Evolutionary conservation across 257 asterid species (phyloP).

Genomic region (Solanum piurae): DNA sequence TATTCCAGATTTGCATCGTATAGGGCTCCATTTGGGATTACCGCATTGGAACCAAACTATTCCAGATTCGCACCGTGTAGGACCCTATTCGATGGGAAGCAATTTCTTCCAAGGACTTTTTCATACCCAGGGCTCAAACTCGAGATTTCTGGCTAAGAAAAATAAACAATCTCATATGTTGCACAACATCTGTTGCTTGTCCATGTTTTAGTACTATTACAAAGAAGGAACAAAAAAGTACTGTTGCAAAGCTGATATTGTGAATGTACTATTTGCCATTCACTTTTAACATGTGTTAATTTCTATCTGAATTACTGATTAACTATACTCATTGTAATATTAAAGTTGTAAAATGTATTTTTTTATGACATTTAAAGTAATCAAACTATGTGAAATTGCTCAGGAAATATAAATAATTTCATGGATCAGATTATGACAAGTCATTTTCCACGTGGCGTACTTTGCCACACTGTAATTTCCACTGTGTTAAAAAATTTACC

Average conservation of each 20-base stretch:
- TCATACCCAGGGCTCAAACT: neutral
- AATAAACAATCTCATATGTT: neutral
- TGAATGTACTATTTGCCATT: neutral
- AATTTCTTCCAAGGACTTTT: neutral
- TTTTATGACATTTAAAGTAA: neutral
- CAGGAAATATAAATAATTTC: neutral
- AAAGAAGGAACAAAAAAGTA: neutral
- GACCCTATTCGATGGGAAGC: neutral
- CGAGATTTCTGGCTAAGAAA: no score
- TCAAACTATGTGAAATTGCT: neutral
- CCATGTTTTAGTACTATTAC: neutral
- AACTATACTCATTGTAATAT: neutral
- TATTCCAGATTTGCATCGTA: no score
- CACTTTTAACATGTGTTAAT: neutral
- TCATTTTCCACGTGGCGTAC: neutral
- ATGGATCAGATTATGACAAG: neutral
- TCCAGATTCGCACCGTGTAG: neutral
- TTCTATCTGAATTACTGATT: neutral
- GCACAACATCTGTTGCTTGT: neutral
- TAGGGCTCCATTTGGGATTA: no score
- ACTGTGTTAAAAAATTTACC: neutral
- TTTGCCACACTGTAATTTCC: neutral
- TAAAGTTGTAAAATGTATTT: neutral
- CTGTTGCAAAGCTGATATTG: neutral
- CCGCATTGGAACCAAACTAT: neutral